Base-by-base conservation (phyloP, 345 rosid genomes). In the Erucastrum elatum region DNA sequence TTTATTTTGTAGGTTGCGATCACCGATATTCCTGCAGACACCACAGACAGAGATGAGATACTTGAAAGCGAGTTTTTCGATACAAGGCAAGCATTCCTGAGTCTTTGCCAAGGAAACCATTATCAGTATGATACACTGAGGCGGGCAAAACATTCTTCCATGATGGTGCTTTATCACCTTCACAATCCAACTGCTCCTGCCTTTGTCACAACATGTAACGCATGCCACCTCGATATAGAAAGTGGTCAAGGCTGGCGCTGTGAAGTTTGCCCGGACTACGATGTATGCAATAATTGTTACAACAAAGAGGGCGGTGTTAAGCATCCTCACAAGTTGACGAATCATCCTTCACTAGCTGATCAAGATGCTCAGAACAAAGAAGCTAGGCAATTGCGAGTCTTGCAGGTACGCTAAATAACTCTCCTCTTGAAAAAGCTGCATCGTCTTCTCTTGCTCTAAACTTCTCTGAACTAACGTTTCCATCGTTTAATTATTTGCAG, bases 171-270 rank as follows among this genome's bases (percentile, higher is more conserved):
- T 15, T 53, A 53, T 16, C 59, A 53, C 6, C 26, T 53, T 8
- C 59, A 53, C 26, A 53, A 53, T 53, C 59, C 59, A 16, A 53
- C 59, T 16, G 59, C 59, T 15, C 59, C 59, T 53, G 59, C 59
- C 26, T 53, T 53, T 53, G 59, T 53, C 59, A 15, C 59, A 53
- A 15, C 59, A 16, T 53, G 59, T 53, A 53, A 53, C 26, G 59
- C 59, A 53, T 95, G 99, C 60, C 86, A 85, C 79, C 93, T 90
- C 75, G 99, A 95, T 84, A 91, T 95, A 46, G 98, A 95, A 90
- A 87, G 89, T 15, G 99, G 99, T 84, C 98, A 95, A 82, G 97
- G 99, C 77, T 95, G 99, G 99, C 94, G 92, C 34, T 95, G 99
- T 82, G 99, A 95, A 82, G 87, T 91, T 71, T 95, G 99, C 80